Conservation (phyloP, 345 rosid species). For the Pugionium dolabratum region DNA sequence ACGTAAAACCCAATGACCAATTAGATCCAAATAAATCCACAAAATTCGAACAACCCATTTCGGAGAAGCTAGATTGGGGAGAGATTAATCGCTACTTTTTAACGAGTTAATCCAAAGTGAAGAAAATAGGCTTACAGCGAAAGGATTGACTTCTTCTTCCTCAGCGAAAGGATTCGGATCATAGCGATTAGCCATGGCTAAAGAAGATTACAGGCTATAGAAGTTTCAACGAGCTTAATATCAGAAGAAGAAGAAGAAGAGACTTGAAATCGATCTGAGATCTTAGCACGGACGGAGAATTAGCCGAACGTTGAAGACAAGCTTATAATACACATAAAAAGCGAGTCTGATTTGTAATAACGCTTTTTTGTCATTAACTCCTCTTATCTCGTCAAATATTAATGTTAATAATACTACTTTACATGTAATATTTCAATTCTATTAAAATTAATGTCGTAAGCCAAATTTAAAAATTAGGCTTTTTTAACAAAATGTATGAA, state of each 20-base stretch:
- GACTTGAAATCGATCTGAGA: constrained; percentile 33
- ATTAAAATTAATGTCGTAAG: not conserved
- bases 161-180: constrained; percentile 62
- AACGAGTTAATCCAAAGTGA: not conserved
- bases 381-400: not conserved
- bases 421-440: not conserved
- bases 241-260: constrained; percentile 20
- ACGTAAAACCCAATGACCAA: not conserved
- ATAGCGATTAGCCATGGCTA: constrained; percentile 40
- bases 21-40: not conserved
- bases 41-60: constrained; percentile 12
- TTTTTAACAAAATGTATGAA: not conserved
- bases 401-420: constrained; percentile 9
- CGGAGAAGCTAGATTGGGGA: not conserved
- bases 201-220: constrained; percentile 1
- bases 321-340: constrained; percentile 9
- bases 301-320: constrained; percentile 34
- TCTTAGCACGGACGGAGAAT: constrained; percentile 29
- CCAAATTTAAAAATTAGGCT: not conserved
- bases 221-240: not conserved
- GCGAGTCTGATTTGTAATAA: constrained; percentile 11
- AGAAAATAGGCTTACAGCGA: constrained; percentile 59
- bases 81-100: not conserved
- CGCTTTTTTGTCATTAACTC: not conserved
- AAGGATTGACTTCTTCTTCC: constrained; percentile 93